Evolutionary conservation across 1,139 yeast genomes (phyloP).

Genomic region (Suhomyces atakaporum): DNA sequence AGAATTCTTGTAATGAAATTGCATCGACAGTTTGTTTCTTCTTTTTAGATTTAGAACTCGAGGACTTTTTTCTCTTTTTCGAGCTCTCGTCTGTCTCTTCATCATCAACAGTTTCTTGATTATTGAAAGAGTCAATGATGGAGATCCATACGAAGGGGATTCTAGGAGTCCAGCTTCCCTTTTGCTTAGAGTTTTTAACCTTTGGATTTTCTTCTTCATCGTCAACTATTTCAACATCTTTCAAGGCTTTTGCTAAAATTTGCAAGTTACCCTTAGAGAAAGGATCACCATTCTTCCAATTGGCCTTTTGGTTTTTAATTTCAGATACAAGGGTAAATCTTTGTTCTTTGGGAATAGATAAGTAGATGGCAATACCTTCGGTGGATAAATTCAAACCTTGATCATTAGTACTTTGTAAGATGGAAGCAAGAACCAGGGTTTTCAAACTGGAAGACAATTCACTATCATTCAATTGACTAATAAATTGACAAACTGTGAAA

Average conservation of each 20-base stretch:
- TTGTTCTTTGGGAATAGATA: constrained; percentile 43
- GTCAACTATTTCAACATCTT: constrained; percentile 50
- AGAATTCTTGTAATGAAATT: constrained; percentile 65
- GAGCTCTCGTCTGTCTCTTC: constrained; percentile 15
- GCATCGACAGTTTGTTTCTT: constrained; percentile 17
- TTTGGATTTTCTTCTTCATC: constrained; percentile 28
- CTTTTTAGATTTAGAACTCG: constrained; percentile 26
- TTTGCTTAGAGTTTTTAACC: constrained; percentile 30
- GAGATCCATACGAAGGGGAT: constrained; percentile 83
- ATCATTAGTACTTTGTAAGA: constrained; percentile 50
- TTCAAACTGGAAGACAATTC: constrained; percentile 24
- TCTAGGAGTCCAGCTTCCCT: constrained; percentile 75
- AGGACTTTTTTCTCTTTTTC: constrained; percentile 32
- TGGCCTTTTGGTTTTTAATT: constrained; percentile 31
- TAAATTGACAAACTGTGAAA: constrained; percentile 64
- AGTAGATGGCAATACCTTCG: constrained; percentile 79
- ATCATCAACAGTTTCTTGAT: constrained; percentile 17
- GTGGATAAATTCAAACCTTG: constrained; percentile 62
- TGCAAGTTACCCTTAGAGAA: constrained; percentile 66
- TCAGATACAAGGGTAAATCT: constrained; percentile 29
- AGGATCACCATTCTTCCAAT: constrained; percentile 78
- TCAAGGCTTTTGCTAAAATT: constrained; percentile 62
- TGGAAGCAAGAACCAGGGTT: constrained; percentile 27
- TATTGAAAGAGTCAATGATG: constrained; percentile 47
- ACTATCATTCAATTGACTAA: constrained; percentile 17